Conservation (phyloP, 225 moss, liverwort and hornwort genomes). For the Marchantia polymorpha region DNA sequence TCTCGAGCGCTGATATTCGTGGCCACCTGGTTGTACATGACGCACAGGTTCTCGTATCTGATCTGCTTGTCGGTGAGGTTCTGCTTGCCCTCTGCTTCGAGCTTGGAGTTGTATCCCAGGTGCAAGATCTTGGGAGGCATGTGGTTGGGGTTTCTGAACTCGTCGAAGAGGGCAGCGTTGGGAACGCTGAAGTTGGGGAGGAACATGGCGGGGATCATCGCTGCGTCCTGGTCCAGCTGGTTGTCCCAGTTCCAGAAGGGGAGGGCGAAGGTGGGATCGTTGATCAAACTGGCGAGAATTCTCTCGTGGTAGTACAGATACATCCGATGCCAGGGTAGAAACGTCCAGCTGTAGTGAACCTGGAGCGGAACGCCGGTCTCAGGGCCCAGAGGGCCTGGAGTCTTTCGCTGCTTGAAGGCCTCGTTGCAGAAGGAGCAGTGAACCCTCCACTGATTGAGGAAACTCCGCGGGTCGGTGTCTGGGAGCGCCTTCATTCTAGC, state of each 20-base stretch:
- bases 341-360: conserved; percentile 35
- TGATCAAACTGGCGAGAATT: conserved; percentile 30
- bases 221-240: background rate
- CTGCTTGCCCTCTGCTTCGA: background rate
- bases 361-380: conserved; percentile 3
- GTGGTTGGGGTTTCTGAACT: conserved; percentile 29
- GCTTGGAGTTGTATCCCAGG: conserved; percentile 26
- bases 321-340: conserved; percentile 21
- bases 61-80: conserved; percentile 19
- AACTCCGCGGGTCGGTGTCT: conserved; percentile 48
- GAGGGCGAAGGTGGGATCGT: conserved; percentile 42
- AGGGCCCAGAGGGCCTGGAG: no score
- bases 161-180: conserved; percentile 31
- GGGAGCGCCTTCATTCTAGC: conserved; percentile 48
- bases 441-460: conserved; percentile 31
- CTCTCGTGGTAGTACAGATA: conserved; percentile 41
- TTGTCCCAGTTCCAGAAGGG: conserved; percentile 78
- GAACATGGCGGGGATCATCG: background rate
- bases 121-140: conserved; percentile 36
- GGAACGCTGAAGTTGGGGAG: conserved; percentile 21
- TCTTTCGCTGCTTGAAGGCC: conserved; percentile 24
- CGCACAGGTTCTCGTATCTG: conserved; percentile 26
- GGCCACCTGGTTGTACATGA: conserved; percentile 36
- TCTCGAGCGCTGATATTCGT: conserved; percentile 34
- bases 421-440: conserved; percentile 61